Base-by-base conservation (phyloP, 78 protist species). In the Dictyostelium intermedium region DNA sequence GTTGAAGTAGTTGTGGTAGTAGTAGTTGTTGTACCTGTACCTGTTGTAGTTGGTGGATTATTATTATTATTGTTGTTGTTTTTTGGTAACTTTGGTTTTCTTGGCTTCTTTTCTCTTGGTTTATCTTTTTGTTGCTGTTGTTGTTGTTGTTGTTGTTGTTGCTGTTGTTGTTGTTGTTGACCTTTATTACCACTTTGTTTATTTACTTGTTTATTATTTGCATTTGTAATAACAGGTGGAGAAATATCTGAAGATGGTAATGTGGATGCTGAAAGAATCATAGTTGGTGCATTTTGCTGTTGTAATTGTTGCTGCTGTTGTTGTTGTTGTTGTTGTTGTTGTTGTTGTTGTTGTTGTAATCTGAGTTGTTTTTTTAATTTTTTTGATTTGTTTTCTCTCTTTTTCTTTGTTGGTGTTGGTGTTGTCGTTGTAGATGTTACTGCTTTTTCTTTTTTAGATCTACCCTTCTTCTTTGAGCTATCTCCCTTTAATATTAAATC, bases 31-130 rank as follows among this genome's bases (percentile, higher is more conserved):
- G 9, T 77, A 3, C 20, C 41, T n/a, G 61, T 30, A 18, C 18
- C 35, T 41, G 60, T 6, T 41, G 82, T 20, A 9, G 82, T 8
- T 0, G 61, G 11, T 23, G 82, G 66, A 20, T 2, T 8, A 77
- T 39, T 77, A 20, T 23, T 76, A 20, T 37, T 41, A 20, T 2
- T 8, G 41, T 39, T 77, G 8, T 23, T 76, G 9, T 37, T 41
- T n/a, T 43, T 41, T 77, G 34, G 23, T n/a, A 34, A 1, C 20
- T 43, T 77, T 77, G 60, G 47, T 77, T 35, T n/a, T 41, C 53
- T 77, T 77, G 82, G 82, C 11, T 77, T 77, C 35, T n/a, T 77
- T 77, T 77, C 82, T 41, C 25, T 77, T 77, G 60, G 82, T 25
- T 63, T 63, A 25, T 37, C 61, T 32, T 76, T 14, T 39, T 43